phyloP scores from a whole-genome alignment of 2,329 filamentous ascomycete genomes.

The Camptophora hylomeconis region DNA sequence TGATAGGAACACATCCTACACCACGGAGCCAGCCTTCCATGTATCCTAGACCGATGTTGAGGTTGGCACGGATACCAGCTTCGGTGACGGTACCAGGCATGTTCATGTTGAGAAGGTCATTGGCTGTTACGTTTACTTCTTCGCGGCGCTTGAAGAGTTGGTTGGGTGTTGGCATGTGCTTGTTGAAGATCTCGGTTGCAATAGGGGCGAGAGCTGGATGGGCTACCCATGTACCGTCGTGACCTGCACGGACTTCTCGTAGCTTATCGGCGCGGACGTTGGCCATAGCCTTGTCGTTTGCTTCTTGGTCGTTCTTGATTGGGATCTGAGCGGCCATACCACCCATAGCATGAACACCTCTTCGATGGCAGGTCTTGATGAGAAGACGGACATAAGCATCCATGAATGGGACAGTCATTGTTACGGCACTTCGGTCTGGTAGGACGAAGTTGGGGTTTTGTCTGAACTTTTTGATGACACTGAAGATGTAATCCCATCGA shows the following conservation, averaged over 20 bases:
- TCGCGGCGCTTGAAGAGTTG: constrained; percentile 85
- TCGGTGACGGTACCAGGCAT: constrained; percentile 86
- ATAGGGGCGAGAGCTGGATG: constrained; percentile 85
- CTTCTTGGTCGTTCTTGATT: constrained; percentile 79
- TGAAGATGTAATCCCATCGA: constrained; percentile 99
- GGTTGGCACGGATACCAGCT: constrained; percentile 90
- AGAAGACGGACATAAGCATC: constrained; percentile 91
- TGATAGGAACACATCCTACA: constrained; percentile 91
- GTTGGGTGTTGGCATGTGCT: constrained; percentile 97
- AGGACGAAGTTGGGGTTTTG: constrained; percentile 87
- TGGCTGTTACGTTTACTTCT: constrained; percentile 72
- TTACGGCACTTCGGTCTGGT: constrained; percentile 79
- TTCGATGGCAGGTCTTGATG: constrained; percentile 94
- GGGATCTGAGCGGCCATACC: constrained; percentile 99
- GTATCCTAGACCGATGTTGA: constrained; percentile 91
- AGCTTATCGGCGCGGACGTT: constrained; percentile 68
- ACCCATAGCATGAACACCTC: constrained; percentile 96
- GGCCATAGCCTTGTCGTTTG: constrained; percentile 34
- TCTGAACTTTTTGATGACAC: constrained; percentile 98
- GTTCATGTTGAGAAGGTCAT: constrained; percentile 96
- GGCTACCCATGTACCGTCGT: constrained; percentile 96
- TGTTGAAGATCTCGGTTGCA: constrained; percentile 88
- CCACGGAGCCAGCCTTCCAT: constrained; percentile 98
- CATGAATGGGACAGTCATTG: constrained; percentile 99
- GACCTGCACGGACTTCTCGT: constrained; percentile 84